Conservation (phyloP, 1,284 basidiomycete genomes). For the Cutaneotrichosporon mucoides region DNA sequence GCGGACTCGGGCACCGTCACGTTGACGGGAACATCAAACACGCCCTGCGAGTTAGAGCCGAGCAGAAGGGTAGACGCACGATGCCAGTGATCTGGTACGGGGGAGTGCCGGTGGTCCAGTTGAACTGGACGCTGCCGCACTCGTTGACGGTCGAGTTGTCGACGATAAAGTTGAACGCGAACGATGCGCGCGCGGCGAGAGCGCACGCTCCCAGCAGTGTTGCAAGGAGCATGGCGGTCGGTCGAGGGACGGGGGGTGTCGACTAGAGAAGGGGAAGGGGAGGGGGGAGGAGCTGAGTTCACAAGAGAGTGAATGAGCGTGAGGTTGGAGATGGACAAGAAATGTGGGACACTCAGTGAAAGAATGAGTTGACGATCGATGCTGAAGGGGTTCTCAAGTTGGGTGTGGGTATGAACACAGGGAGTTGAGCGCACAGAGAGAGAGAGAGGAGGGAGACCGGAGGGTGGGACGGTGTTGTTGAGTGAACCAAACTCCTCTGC, state of each 20-base stretch:
- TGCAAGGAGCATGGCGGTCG: slow-evolving; percentile 52
- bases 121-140: slow-evolving; percentile 28
- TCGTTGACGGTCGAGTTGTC: slow-evolving; percentile 13
- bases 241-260: no score
- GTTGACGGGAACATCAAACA: slow-evolving; percentile 37
- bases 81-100: slow-evolving; percentile 35
- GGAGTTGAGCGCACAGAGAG: no score
- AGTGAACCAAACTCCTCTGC: no score
- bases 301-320: no score
- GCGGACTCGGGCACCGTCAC: slow-evolving; percentile 29
- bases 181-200: background rate
- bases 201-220: slow-evolving; percentile 22
- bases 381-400: no score
- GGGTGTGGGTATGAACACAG: no score
- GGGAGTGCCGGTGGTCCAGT: slow-evolving; percentile 29
- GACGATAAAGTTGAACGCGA: slow-evolving; percentile 29
- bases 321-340: no score
- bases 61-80: slow-evolving; percentile 19
- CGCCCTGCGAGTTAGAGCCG: slow-evolving; percentile 24
- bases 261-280: background rate
- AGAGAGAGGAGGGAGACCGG: no score
- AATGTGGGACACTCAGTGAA: no score
- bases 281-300: background rate
- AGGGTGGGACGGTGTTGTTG: no score
- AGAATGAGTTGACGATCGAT: no score